phyloP scores from a whole-genome alignment of 805 yeast genomes.

The Kazachstania viticola region DNA sequence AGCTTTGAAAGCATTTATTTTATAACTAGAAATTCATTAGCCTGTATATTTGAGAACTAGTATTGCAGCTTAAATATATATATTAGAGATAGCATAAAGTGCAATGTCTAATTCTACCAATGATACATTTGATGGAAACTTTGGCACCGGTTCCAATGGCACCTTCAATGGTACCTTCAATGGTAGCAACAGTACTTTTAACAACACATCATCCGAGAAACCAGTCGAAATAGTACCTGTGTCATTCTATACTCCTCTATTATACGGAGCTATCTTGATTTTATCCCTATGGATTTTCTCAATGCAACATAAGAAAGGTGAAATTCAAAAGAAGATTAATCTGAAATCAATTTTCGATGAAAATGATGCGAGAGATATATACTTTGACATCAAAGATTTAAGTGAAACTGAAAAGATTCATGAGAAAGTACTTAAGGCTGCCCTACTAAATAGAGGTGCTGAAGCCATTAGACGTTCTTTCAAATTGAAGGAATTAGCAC shows the following conservation, averaged over 20 bases:
- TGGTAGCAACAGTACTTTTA: constrained; percentile 2
- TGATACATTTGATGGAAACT: constrained; percentile 5
- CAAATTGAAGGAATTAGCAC: constrained; percentile 69
- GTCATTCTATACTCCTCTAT: constrained; percentile 59
- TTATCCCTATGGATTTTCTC: constrained; percentile 61
- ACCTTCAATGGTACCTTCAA: constrained; percentile 5
- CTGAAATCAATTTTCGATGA: constrained; percentile 66
- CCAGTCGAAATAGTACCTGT: constrained; percentile 29
- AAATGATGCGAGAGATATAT: constrained; percentile 55
- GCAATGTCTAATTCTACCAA: too few species aligned
- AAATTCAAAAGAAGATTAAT: constrained; percentile 36
- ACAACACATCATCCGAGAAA: constrained; percentile 10
- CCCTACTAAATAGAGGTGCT: constrained; percentile 60
- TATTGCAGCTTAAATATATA: constrained; percentile 2
- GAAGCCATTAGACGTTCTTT: constrained; percentile 79
- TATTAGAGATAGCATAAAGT: too few species aligned
- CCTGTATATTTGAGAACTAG: too few species aligned
- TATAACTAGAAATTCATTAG: too few species aligned
- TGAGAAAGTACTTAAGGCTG: constrained; percentile 65
- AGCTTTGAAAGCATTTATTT: too few species aligned
- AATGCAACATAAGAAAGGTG: constrained; percentile 50
- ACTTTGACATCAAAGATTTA: constrained; percentile 42
- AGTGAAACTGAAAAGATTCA: constrained; percentile 34
- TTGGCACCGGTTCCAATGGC: neutral
- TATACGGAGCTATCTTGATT: constrained; percentile 60